Conservation (phyloP, 2,329 filamentous ascomycete species). For the Alternaria brassicae region DNA sequence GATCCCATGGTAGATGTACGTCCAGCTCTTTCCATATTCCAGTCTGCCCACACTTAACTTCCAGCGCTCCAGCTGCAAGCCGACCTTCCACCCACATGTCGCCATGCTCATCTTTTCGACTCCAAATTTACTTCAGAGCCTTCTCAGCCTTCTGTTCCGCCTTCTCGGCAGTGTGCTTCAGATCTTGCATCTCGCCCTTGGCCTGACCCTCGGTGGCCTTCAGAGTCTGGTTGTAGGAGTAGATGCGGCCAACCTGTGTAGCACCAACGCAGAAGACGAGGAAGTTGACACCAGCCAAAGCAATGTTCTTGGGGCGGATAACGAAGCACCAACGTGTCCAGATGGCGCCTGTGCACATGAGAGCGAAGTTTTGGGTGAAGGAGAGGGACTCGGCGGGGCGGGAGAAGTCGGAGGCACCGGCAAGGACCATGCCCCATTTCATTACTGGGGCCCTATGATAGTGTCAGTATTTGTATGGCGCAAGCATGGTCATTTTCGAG, state of each 20-base stretch:
- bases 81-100: not conserved
- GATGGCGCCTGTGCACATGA: conserved; percentile 90
- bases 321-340: conserved; percentile 99
- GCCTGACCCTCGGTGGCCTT: conserved; percentile 58
- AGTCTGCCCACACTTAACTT: not conserved
- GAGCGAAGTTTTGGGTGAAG: conserved; percentile 86
- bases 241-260: conserved; percentile 81
- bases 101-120: not conserved
- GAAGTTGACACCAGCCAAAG: conserved; percentile 97
- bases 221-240: conserved; percentile 67
- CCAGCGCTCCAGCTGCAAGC: not conserved
- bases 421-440: conserved; percentile 92
- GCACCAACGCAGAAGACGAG: conserved; percentile 90
- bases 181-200: conserved; percentile 44
- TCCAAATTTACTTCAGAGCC: conserved; percentile 5
- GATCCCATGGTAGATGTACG: not conserved
- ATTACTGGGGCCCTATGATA: conserved; percentile 83
- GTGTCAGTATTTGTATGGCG: conserved; percentile 5
- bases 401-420: conserved; percentile 88
- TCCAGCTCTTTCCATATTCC: not conserved
- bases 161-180: conserved; percentile 43
- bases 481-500: not conserved
- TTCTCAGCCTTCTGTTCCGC: conserved; percentile 33
- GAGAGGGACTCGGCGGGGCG: conserved; percentile 93
- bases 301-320: conserved; percentile 90